Percentiles rank a stretch among this genome's conserved stretches.
Conservation (phyloP, 352 stramenopile genomes). For the Phytopythium cucurbitacearum region DNA sequence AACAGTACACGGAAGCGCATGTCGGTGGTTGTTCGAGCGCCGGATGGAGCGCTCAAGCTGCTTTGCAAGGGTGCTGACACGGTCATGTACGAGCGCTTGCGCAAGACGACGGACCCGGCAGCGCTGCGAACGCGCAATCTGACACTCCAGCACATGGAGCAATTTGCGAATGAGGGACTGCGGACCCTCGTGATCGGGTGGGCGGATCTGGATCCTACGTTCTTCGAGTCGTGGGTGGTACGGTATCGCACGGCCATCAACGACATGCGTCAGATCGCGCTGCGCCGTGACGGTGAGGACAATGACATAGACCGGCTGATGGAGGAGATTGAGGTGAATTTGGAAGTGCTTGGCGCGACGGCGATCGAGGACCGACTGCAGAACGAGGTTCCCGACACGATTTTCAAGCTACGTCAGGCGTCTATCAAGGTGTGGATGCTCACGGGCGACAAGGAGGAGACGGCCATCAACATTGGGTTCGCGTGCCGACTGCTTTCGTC, state of each 20-base stretch:
- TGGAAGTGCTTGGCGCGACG: slow-evolving; percentile 88
- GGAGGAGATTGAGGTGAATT: slow-evolving; percentile 84
- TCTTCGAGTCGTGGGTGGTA: slow-evolving; percentile 66
- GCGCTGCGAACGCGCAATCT: slow-evolving; percentile 50
- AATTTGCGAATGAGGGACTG: slow-evolving; percentile 85
- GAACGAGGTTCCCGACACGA: slow-evolving; percentile 88
- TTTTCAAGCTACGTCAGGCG: slow-evolving; percentile 88
- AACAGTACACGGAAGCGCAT: slow-evolving; percentile 95
- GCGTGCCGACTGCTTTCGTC: slow-evolving; percentile 86
- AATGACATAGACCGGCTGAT: slow-evolving; percentile 81
- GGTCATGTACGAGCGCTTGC: slow-evolving; percentile 85
- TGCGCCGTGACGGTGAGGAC: slow-evolving; percentile 59
- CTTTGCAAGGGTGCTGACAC: slow-evolving; percentile 89
- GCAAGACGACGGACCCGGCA: slow-evolving; percentile 34
- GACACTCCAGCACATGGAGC: slow-evolving; percentile 85
- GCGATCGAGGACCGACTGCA: slow-evolving; percentile 95
- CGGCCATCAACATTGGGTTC: slow-evolving; percentile 96
- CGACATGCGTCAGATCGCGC: slow-evolving; percentile 85
- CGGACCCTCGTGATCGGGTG: slow-evolving; percentile 87
- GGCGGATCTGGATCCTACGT: slow-evolving; percentile 43
- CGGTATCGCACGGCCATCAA: slow-evolving; percentile 75
- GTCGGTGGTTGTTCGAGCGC: slow-evolving; percentile 85
- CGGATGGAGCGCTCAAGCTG: slow-evolving; percentile 52
- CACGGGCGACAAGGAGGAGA: slow-evolving; percentile 94
- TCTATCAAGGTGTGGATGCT: slow-evolving; percentile 96